A percentile compares a stretch with the other conserved stretches of the same genome.
Conservation (phyloP, 306 rosid genomes). For the Cucumis melo region DNA sequence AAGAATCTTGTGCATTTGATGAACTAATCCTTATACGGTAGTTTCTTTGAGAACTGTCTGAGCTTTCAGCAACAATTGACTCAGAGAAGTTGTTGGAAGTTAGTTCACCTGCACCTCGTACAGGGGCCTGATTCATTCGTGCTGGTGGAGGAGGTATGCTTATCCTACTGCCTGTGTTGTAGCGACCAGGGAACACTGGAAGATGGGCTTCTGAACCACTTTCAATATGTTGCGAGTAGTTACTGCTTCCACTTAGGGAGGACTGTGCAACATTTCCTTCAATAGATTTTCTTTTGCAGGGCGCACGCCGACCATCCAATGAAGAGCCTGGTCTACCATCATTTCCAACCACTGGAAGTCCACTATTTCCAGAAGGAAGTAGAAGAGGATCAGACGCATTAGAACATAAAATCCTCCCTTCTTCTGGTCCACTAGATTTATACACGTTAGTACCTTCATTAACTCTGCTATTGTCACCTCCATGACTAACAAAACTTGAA, state of each 20-base stretch:
- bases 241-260: constrained; percentile 57
- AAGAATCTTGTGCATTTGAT: constrained; percentile 40
- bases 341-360: constrained; percentile 30
- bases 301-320: constrained; percentile 50
- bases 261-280: constrained; percentile 64
- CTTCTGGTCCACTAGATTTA: constrained; percentile 49
- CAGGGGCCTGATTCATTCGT: constrained; percentile 39
- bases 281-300: constrained; percentile 73
- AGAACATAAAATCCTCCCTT: constrained; percentile 30
- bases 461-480: constrained; percentile 23
- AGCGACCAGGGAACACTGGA: constrained; percentile 29
- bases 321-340: constrained; percentile 61
- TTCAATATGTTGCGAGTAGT: constrained; percentile 52
- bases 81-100: constrained; percentile 32
- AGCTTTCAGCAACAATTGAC: constrained; percentile 32
- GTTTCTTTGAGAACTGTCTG: constrained; percentile 52
- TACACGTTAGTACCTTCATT: constrained; percentile 32
- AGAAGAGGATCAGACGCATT: constrained; percentile 37
- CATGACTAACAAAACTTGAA: constrained; percentile 36
- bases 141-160: constrained; percentile 36
- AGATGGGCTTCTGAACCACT: constrained; percentile 17
- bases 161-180: constrained; percentile 24
- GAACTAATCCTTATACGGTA: constrained; percentile 55
- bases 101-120: constrained; percentile 34
- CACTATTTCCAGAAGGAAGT: constrained; percentile 43